Base-by-base conservation (phyloP, 2,329 filamentous ascomycete genomes). In the Pseudopyrenochaeta lycopersici region DNA sequence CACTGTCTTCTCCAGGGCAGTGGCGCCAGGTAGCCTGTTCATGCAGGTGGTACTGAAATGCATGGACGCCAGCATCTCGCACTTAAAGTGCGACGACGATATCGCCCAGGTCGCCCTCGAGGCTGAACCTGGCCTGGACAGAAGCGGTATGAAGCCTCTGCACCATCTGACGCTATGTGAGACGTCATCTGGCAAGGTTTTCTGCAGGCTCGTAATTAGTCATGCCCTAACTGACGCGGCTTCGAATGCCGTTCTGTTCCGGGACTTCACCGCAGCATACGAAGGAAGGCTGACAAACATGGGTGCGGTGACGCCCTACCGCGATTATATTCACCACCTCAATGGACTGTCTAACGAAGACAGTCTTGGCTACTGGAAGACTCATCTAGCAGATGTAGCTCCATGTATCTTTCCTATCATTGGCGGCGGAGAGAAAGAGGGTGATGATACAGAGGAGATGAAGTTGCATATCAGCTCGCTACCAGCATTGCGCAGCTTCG, bases 181-280 rank as follows among this genome's bases (percentile, higher is more conserved):
- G 11, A 52, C 50, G 4, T 27, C 46, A 10, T 27, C 45, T 9
- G 43, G 35, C 12, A 36, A 29, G 10, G 52, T 58, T 6, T 52
- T 57, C n/a, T 54, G 36, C 39, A 54, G 49, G 18, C 32, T 67
- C 2, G 59, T 61, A 21, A 66, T 69, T 36, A 62, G 43, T 40
- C 66, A 69, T 43, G 59, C 49, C 7, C 36, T 67, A 23, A 55
- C 60, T n/a, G 64, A 69, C 36, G 66, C 55, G 2, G 32, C 41
- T 31, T 65, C 66, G 1, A 50, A 50, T 14, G 41, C 46, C 12
- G 47, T 59, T 7, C 29, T 69, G 10, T 38, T 58, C 14, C 45
- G 49, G 6, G 62, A 68, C 29, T 49, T 63, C 7, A 36, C 20
- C 6, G 30, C 40, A 7, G 66, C 62, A 1, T 67, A 66, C 42